Conservation (phyloP, 2,329 filamentous ascomycete species). For the Septoria linicola region DNA sequence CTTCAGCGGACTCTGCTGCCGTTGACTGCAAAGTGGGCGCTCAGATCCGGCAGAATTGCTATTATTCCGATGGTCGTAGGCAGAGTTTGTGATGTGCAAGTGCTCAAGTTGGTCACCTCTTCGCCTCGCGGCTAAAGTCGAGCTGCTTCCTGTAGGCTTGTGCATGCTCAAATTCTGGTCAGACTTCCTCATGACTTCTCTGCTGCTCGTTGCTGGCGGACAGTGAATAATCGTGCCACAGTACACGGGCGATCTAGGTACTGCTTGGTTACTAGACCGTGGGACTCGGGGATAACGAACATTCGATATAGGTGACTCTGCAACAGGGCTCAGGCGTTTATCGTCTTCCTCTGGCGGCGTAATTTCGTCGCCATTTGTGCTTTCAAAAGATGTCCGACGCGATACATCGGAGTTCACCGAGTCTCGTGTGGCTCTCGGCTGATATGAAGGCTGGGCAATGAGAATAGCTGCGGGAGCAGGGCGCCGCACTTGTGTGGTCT, state of each 20-base stretch:
- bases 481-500: constrained; percentile 27
- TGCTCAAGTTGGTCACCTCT: constrained; percentile 38
- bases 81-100: constrained; percentile 34
- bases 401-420: constrained; percentile 31
- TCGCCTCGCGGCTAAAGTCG: constrained; percentile 41
- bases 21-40: background rate
- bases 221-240: background rate
- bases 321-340: constrained; percentile 45
- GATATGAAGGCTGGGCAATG: constrained; percentile 29
- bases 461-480: constrained; percentile 26
- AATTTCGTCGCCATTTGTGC: constrained; percentile 45
- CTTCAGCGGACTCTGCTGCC: constrained; percentile 32
- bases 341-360: constrained; percentile 48
- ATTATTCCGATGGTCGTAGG: constrained; percentile 15
- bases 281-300: constrained; percentile 52
- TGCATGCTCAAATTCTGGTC: constrained; percentile 15
- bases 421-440: constrained; percentile 26
- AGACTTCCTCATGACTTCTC: constrained; percentile 12
- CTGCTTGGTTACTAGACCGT: constrained; percentile 47
- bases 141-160: constrained; percentile 26
- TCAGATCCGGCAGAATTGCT: background rate
- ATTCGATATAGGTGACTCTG: constrained; percentile 46
- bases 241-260: constrained; percentile 39
- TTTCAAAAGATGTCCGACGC: constrained; percentile 49
- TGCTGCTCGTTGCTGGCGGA: background rate